Evolutionary conservation across 352 stramenopile genomes (phyloP).

Genomic region (Globisporangium cylindrosporum): DNA sequence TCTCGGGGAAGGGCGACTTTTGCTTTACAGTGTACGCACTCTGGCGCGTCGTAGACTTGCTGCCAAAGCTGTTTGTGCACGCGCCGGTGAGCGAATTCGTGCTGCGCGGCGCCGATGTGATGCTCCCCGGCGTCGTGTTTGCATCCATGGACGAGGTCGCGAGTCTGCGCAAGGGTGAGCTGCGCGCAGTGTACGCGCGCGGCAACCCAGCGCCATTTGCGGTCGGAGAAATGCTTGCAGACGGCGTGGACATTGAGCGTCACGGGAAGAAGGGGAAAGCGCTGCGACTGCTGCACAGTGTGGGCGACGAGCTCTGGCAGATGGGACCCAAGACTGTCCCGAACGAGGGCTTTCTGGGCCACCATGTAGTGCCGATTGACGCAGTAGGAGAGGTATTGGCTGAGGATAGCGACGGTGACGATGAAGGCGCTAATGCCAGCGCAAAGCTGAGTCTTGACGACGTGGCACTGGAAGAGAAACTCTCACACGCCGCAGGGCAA

Average conservation of each 20-base stretch:
- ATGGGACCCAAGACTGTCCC: conserved; percentile 65
- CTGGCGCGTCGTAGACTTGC: conserved; percentile 44
- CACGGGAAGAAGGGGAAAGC: conserved; percentile 67
- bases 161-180: conserved; percentile 57
- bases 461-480: conserved; percentile 45
- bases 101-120: conserved; percentile 76
- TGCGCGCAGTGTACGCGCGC: conserved; percentile 65
- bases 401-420: conserved; percentile 5
- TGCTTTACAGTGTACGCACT: conserved; percentile 55
- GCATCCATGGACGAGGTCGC: conserved; percentile 45
- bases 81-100: conserved; percentile 81
- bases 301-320: conserved; percentile 75
- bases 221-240: conserved; percentile 74
- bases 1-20: conserved; percentile 64
- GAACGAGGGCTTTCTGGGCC: conserved; percentile 58
- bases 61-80: conserved; percentile 66
- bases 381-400: conserved; percentile 9
- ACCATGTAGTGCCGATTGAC: conserved; percentile 33
- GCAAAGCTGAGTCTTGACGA: conserved; percentile 10
- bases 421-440: conserved; percentile 5
- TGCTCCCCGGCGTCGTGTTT: conserved; percentile 81
- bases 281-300: conserved; percentile 64
- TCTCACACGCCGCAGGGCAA: neutral
- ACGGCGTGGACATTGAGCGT: conserved; percentile 47
- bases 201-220: conserved; percentile 77